Base-by-base conservation (phyloP, 805 yeast genomes). In the Candida corydali region DNA sequence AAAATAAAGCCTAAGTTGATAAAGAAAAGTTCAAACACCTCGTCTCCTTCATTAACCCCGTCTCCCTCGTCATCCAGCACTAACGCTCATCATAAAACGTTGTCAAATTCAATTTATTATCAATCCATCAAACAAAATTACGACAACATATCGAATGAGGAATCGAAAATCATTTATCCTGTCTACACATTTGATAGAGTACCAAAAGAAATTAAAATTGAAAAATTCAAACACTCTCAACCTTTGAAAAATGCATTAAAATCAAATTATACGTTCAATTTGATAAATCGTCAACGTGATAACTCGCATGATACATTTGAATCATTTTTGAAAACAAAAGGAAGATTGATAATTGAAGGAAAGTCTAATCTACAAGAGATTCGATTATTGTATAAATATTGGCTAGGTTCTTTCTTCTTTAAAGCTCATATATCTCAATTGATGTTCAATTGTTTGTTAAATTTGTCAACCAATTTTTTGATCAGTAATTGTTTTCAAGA, bases 391-490 rank as follows among this genome's bases (percentile, higher is more conserved):
- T 65, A 63, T 46, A 50, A 48, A 22, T 26, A 41, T 3, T 65
- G 70, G 70, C 41, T 65, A 26, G 51, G 51, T 25, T 58, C 59
- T 8, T 62, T 63, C 34, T 39, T 61, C 4, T 54, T 39, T 39
- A 44, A 44, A 14, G 51, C 65, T 5, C 51, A 37, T 36, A 30
- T 26, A 8, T 50, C 55, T 10, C 45, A 47, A 12, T 35, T 55
- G 33, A 55, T 65, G 63, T 62, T 63, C 40, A 55, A 57, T 47
- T 61, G 67, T 35, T 55, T 65, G 37, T 33, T 59, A 26, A 65
- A 65, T 44, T 54, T 65, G 38, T 59, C 68, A 27, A 61, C 70
- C 9, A 65, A 65, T 44, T 65, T 58, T 39, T 45, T 65, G 35
- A 54, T 62, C 24, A 52, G 67, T 26, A 64, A 56, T 32, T 18